A percentile compares a stretch with the other conserved stretches of the same genome.
Evolutionary conservation across 305 asterid genomes (phyloP).

Genomic region (Plantago lanceolata): DNA sequence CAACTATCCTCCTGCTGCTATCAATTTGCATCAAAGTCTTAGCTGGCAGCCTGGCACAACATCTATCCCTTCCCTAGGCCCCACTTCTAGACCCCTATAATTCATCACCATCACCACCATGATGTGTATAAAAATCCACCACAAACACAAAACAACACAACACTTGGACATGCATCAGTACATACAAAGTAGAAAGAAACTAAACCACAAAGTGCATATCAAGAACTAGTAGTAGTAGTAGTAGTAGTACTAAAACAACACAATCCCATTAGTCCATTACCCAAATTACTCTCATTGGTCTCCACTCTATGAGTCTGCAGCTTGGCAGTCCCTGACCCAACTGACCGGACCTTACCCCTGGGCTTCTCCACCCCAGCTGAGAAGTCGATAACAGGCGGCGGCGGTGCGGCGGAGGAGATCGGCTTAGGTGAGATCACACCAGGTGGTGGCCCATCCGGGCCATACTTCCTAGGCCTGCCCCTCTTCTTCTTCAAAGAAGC

Average conservation of each 20-base stretch:
- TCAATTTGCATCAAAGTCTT: slow-evolving; percentile 28
- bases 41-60: slow-evolving; percentile 29
- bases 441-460: slow-evolving; percentile 58
- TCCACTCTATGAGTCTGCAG: slow-evolving; percentile 44
- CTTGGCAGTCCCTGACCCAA: slow-evolving; percentile 37
- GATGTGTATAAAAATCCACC: slow-evolving; percentile 19
- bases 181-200: slow-evolving; percentile 2
- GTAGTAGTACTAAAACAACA: too few species aligned
- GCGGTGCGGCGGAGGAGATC: slow-evolving; percentile 63
- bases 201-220: not conserved
- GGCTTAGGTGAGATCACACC: slow-evolving; percentile 61
- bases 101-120: not conserved
- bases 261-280: slow-evolving; percentile 25
- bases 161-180: slow-evolving; percentile 25
- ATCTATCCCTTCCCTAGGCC: slow-evolving; percentile 34
- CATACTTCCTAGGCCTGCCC: slow-evolving; percentile 87
- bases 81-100: slow-evolving; percentile 31
- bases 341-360: slow-evolving; percentile 57
- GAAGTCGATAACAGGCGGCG: slow-evolving; percentile 80
- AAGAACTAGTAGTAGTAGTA: too few species aligned
- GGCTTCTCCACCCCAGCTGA: slow-evolving; percentile 53
- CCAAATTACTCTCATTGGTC: slow-evolving; percentile 32
- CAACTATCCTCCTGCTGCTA: slow-evolving; percentile 16
- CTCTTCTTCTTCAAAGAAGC: slow-evolving; percentile 61
- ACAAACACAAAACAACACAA: slow-evolving; percentile 14